phyloP scores from a whole-genome alignment of 345 rosid genomes.

The Sisymbrium irio region DNA sequence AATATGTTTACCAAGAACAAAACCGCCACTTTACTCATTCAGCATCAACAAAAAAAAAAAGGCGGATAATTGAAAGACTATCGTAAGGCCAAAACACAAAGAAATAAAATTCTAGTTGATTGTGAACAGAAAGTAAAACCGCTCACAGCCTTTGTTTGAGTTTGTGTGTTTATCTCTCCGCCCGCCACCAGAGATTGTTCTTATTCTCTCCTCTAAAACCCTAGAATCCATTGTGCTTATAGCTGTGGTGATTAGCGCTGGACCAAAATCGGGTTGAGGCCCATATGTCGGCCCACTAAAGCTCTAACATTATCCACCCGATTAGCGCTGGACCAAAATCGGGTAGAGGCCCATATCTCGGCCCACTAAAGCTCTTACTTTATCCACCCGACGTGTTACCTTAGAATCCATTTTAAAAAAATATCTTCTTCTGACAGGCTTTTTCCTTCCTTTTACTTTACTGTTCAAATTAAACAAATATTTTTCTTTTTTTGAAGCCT shows the following conservation, averaged over 20 bases:
- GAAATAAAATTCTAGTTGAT: neutral
- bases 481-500: no score
- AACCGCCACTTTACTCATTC: neutral
- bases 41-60: neutral
- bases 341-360: neutral
- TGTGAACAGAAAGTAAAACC: neutral
- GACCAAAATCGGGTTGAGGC: neutral
- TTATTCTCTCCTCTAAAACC: neutral
- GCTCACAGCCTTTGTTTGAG: neutral
- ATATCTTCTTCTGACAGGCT: neutral
- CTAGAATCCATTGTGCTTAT: neutral
- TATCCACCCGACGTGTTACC: neutral
- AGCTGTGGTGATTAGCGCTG: neutral
- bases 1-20: neutral
- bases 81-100: neutral
- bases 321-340: neutral
- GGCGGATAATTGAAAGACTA: neutral
- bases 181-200: slow-evolving; percentile 1
- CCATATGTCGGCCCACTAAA: slow-evolving; percentile 4
- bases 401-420: neutral
- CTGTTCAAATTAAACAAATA: neutral
- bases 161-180: neutral
- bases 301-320: neutral
- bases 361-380: neutral
- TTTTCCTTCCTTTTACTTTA: neutral